Conservation (phyloP, 441 rosid genomes). For the Populus hybrid region DNA sequence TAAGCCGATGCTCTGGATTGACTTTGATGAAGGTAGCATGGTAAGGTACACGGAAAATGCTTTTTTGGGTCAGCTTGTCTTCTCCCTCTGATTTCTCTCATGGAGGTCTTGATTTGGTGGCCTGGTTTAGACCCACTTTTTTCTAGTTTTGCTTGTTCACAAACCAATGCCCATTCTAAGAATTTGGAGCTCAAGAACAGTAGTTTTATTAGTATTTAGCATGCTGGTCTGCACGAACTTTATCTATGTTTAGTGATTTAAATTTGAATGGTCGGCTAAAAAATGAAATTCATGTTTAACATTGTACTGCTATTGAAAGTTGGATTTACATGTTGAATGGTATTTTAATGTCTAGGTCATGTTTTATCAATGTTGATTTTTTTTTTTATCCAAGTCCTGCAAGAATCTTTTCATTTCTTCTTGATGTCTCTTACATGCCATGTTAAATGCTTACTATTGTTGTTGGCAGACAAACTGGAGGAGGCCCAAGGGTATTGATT, state of each 20-base stretch:
- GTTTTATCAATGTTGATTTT: not conserved
- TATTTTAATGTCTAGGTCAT: not conserved
- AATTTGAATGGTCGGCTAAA: not conserved
- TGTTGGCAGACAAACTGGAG: constrained; percentile 51
- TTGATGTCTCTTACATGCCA: not conserved
- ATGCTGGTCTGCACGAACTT: not conserved
- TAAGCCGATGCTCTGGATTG: constrained; percentile 29
- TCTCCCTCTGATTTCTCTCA: constrained; percentile 41
- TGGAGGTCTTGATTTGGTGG: constrained; percentile 41
- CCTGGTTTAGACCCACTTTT: constrained; percentile 43
- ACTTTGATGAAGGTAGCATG: constrained; percentile 43
- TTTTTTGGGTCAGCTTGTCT: constrained; percentile 46
- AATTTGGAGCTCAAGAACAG: not conserved
- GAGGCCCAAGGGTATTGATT: constrained; percentile 81
- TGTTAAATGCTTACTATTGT: not conserved
- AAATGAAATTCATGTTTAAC: not conserved
- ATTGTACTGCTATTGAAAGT: not conserved
- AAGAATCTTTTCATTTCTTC: not conserved
- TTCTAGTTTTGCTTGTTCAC: not conserved
- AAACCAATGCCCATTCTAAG: not conserved
- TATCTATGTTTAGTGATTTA: not conserved
- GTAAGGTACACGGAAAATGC: constrained; percentile 53
- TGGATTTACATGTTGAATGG: not conserved
- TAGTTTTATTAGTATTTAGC: not conserved
- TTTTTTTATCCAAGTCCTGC: not conserved